Evolutionary conservation across 495 filamentous ascomycete genomes (phyloP), one percentile per base, ranked within the genome.

Genomic region (Lasiosphaeria ovina): DNA sequence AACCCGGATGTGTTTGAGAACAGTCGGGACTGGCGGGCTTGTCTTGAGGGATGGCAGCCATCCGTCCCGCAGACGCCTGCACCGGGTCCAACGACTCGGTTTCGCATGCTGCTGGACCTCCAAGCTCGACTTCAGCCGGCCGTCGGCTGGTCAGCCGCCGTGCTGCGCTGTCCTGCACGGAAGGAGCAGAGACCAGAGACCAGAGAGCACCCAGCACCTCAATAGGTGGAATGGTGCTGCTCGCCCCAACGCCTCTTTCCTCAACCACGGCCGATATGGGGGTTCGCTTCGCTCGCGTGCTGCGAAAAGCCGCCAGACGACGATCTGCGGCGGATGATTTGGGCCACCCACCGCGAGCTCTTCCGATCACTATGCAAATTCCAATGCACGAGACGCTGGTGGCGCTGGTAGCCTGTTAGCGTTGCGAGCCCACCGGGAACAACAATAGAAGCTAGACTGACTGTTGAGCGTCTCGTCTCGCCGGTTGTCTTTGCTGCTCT

Each of bases 1-100:
- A 59, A 69, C 50, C 56, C 69, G 69, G 64, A 24, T 63, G 57
- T 69, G 69, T 72, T 64, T 72, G 66, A 69, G 63, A 36, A 61
- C 11, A 61, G 54, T 54, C 48, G 47, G 54, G 42, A 47, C n/a
- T 40, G 45, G 34, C 10, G 24, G 32, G 40, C 31, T 6, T 51
- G 35, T 57, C 33, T 55, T 57, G 52, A 48, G 42, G 57, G 45
- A 67, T 24, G 55, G 51, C 61, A 32, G 45, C 17, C 58, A 59
- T 58, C 59, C 62, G 65, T 53, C 53, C 59, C 59, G 53, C 38
- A 12, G n/a, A 42, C 48, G 54, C 51, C 44, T 60, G 54, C 63
- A 59, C 59, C 60, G 58, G 66, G 63, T 64, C 63, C 65, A 68
- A 62, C 56, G 49, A 47, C 65, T 63, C 51, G 65, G 69, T 72